A percentile compares a stretch with the other conserved stretches of the same genome.
Evolutionary conservation across 768 basidiomycete species (phyloP).

Genomic region (Lyophyllum atratum): DNA sequence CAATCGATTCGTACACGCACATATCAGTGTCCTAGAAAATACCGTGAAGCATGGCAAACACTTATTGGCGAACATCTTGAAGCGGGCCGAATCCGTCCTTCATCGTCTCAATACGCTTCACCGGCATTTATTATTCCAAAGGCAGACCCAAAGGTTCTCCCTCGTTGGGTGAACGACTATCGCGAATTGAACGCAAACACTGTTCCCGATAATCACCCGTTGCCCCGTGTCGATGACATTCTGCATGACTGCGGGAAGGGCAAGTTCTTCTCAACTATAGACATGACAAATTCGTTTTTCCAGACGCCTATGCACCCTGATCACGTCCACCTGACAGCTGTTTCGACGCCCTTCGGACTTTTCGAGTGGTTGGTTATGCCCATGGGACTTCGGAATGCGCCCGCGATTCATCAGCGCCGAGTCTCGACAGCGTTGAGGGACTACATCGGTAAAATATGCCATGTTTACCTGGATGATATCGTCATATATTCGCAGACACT

Average conservation of each 20-base stretch:
- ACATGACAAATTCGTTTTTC: conserved; percentile 27
- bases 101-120: conserved; percentile 26
- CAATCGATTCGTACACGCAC: conserved; percentile 19
- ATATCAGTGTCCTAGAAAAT: conserved; percentile 36
- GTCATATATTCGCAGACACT: conserved; percentile 40
- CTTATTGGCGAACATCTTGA: conserved; percentile 34
- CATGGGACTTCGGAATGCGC: conserved; percentile 23
- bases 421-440: conserved; percentile 25
- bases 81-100: conserved; percentile 30
- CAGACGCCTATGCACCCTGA: conserved; percentile 29
- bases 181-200: conserved; percentile 31
- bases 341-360: conserved; percentile 34
- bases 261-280: conserved; percentile 31
- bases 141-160: conserved; percentile 24
- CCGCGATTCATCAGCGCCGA: conserved; percentile 28
- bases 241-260: conserved; percentile 21
- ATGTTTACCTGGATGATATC: conserved; percentile 27
- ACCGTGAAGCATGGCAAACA: conserved; percentile 29
- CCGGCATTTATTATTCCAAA: conserved; percentile 42
- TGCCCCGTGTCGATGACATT: background rate
- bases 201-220: conserved; percentile 20
- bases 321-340: conserved; percentile 30
- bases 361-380: conserved; percentile 34
- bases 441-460: background rate
- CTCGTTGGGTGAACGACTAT: conserved; percentile 39